These are phyloP conservation scores for Jacaranda copaia DNA, from an alignment of 257 asterid species.

Conservation along the genomic window DNA sequence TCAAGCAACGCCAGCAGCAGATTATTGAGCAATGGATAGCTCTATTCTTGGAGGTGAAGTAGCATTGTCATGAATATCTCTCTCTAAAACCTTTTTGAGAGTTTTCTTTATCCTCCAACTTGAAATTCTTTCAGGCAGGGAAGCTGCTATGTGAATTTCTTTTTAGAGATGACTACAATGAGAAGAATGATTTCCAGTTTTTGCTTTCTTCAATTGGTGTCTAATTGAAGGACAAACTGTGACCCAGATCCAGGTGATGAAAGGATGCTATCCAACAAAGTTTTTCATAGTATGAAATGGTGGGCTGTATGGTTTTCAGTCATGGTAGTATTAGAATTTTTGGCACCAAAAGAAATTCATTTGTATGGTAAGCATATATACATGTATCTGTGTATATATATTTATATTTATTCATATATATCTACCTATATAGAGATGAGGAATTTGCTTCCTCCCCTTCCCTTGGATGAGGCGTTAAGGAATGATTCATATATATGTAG, in stretches of 20 bases:
- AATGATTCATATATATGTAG: background rate
- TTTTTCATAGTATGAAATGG: constrained; percentile 17
- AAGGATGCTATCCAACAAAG: background rate
- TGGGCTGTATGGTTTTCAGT: background rate
- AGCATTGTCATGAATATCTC: constrained; percentile 3
- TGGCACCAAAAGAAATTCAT: constrained; percentile 11
- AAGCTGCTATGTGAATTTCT: background rate
- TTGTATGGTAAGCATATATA: constrained; percentile 8
- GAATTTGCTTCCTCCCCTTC: background rate
- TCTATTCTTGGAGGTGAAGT: constrained; percentile 26
- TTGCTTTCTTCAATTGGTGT: background rate
- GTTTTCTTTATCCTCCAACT: constrained; percentile 26
- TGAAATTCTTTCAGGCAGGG: constrained; percentile 27
- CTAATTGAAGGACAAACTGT: constrained; percentile 22
- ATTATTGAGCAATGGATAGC: constrained; percentile 2
- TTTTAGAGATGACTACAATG: constrained; percentile 19
- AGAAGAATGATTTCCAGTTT: constrained; percentile 15
- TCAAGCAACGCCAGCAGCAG: constrained; percentile 33
- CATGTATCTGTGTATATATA: background rate
- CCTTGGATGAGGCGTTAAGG: background rate
- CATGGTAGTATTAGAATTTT: background rate
- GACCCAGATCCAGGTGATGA: constrained; percentile 22
- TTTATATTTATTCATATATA: too few relatives aligned
- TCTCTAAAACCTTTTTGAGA: constrained; percentile 6
- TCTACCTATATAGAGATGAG: background rate